A percentile compares a stretch with the other conserved stretches of the same genome.
Evolutionary conservation across 805 yeast genomes (phyloP).

Genomic region (Suhomyces xylopsoci): DNA sequence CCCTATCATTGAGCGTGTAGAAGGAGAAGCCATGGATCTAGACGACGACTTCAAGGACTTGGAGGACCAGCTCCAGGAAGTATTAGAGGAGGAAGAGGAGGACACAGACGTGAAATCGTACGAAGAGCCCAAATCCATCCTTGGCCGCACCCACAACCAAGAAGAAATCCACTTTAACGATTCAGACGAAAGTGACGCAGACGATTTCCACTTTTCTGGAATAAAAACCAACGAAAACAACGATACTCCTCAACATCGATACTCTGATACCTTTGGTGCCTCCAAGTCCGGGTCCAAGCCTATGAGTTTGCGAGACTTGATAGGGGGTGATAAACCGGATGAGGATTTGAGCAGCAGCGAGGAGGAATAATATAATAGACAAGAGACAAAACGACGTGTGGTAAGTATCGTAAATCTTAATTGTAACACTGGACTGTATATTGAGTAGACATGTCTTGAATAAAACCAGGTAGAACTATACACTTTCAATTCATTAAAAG

Average conservation of each 20-base stretch:
- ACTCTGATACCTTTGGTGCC: not conserved
- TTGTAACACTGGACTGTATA: no score
- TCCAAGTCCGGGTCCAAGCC: constrained; percentile 22
- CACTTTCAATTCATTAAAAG: no score
- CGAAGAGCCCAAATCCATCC: constrained; percentile 8
- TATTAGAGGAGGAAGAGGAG: constrained; percentile 26
- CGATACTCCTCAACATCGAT: constrained; percentile 2
- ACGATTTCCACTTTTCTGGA: constrained; percentile 19
- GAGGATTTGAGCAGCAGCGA: constrained; percentile 36
- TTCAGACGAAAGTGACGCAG: constrained; percentile 27
- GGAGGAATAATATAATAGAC: constrained; percentile 19
- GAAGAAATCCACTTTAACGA: constrained; percentile 13
- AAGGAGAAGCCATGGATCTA: constrained; percentile 16
- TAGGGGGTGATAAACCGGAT: constrained; percentile 24
- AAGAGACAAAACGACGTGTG: no score
- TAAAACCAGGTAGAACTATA: no score
- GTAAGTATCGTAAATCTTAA: no score
- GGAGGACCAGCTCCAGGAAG: constrained; percentile 42
- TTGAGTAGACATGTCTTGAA: no score
- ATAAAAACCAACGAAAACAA: constrained; percentile 23
- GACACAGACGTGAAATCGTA: not conserved
- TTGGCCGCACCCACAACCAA: constrained; percentile 1
- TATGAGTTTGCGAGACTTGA: constrained; percentile 38
- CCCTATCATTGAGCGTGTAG: constrained; percentile 3
- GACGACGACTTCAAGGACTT: constrained; percentile 43